Conservation (phyloP, 108 stramenopile species). For the Cyclotella cryptica region DNA sequence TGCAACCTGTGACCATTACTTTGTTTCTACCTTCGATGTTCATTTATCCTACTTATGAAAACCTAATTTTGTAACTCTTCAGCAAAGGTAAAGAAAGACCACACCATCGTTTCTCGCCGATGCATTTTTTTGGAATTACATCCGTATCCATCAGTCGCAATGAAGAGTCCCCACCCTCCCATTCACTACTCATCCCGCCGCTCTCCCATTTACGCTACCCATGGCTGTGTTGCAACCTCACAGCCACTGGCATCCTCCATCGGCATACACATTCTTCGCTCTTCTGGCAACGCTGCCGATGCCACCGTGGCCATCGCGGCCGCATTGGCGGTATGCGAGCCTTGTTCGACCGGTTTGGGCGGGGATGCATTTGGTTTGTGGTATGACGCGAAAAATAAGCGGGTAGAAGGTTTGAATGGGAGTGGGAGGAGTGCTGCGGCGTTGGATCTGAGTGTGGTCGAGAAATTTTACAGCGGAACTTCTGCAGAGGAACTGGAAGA, state of each 20-base stretch:
- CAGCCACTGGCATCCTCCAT: constrained; percentile 82
- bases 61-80: no score
- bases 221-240: constrained; percentile 77
- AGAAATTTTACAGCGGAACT: constrained; percentile 19
- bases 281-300: constrained; percentile 85
- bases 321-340: constrained; percentile 77
- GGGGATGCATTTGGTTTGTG: constrained; percentile 93
- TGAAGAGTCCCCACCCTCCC: neutral
- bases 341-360: constrained; percentile 65
- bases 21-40: no score
- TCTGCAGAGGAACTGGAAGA: constrained; percentile 16
- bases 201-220: constrained; percentile 69
- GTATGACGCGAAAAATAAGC: constrained; percentile 72
- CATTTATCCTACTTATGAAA: no score
- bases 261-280: constrained; percentile 65
- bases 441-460: constrained; percentile 69
- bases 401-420: constrained; percentile 88
- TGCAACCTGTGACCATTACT: no score
- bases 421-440: constrained; percentile 75
- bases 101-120: no score
- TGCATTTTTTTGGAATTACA: no score
- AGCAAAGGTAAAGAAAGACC: no score
- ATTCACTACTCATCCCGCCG: constrained; percentile 66
- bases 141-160: no score
- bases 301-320: constrained; percentile 81